Conservation (phyloP, 2,329 filamentous ascomycete species). For the Fusarium haematococcum region DNA sequence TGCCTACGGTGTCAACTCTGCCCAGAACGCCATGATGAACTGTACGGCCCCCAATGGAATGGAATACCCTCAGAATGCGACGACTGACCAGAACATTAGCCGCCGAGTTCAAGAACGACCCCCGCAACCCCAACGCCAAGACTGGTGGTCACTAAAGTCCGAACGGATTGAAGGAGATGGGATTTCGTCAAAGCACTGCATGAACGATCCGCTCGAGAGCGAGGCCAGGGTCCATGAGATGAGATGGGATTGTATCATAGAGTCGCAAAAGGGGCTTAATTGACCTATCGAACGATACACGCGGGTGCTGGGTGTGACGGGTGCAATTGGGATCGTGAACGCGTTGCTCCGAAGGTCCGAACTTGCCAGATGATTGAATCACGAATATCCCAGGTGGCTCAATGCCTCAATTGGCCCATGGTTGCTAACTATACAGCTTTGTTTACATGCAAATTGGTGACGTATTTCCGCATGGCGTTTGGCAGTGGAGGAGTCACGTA, state of each 20-base stretch:
- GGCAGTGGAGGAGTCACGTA: neutral
- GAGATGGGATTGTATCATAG: slow-evolving; percentile 58
- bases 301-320: slow-evolving; percentile 2
- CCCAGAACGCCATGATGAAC: slow-evolving; percentile 80
- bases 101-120: slow-evolving; percentile 97
- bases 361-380: neutral
- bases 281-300: slow-evolving; percentile 46
- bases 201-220: slow-evolving; percentile 44
- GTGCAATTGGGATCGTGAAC: slow-evolving; percentile 3
- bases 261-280: slow-evolving; percentile 51
- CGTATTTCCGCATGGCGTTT: neutral
- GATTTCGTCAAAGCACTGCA: slow-evolving; percentile 41
- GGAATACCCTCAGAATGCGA: neutral
- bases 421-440: neutral
- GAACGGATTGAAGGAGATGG: slow-evolving; percentile 28
- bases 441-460: neutral
- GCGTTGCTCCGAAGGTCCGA: slow-evolving; percentile 12
- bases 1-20: slow-evolving; percentile 90
- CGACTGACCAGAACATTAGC: slow-evolving; percentile 63
- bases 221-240: slow-evolving; percentile 37
- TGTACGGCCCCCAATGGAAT: slow-evolving; percentile 63
- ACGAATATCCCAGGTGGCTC: neutral
- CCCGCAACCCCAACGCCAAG: slow-evolving; percentile 80
- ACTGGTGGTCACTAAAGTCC: slow-evolving; percentile 59
- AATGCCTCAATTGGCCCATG: neutral